Conservation (phyloP, 257 asterid genomes). For the Salvia hispanica region DNA sequence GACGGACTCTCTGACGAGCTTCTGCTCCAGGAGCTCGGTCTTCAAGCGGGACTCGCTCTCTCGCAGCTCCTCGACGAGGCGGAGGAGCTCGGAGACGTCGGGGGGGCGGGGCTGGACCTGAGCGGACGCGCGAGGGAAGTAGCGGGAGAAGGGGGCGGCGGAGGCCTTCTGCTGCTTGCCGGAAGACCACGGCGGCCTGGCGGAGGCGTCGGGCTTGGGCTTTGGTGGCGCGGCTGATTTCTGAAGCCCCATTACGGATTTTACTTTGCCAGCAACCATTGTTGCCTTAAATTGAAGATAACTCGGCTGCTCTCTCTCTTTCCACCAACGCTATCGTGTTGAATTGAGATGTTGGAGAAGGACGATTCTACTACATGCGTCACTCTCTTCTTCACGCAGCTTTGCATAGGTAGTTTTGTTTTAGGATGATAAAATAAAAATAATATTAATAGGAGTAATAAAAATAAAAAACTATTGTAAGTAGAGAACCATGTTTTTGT, state of each 20-base stretch:
- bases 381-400: slow-evolving; percentile 25
- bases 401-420: slow-evolving; percentile 11
- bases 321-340: slow-evolving; percentile 14
- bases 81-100: slow-evolving; percentile 76
- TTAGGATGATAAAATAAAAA: not conserved
- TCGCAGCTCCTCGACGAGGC: slow-evolving; percentile 67
- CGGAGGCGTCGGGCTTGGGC: slow-evolving; percentile 42
- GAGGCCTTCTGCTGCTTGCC: slow-evolving; percentile 48
- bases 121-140: slow-evolving; percentile 87
- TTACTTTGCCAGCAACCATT: slow-evolving; percentile 90
- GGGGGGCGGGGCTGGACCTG: slow-evolving; percentile 97
- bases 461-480: not conserved
- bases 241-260: slow-evolving; percentile 75
- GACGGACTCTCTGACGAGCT: slow-evolving; percentile 62
- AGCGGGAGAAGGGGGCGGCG: slow-evolving; percentile 62
- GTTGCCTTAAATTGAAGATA: slow-evolving; percentile 32
- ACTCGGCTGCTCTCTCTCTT: not conserved
- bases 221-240: slow-evolving; percentile 56
- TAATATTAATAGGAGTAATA: too few relatives aligned
- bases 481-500: too few relatives aligned
- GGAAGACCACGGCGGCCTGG: slow-evolving; percentile 47
- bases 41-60: slow-evolving; percentile 84
- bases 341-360: not conserved
- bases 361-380: slow-evolving; percentile 33
- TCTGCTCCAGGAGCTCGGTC: slow-evolving; percentile 77